Evolutionary conservation across 2,329 filamentous ascomycete genomes (phyloP), one percentile per base, ranked within the genome.

Genomic region (Aspergillus sp.): DNA sequence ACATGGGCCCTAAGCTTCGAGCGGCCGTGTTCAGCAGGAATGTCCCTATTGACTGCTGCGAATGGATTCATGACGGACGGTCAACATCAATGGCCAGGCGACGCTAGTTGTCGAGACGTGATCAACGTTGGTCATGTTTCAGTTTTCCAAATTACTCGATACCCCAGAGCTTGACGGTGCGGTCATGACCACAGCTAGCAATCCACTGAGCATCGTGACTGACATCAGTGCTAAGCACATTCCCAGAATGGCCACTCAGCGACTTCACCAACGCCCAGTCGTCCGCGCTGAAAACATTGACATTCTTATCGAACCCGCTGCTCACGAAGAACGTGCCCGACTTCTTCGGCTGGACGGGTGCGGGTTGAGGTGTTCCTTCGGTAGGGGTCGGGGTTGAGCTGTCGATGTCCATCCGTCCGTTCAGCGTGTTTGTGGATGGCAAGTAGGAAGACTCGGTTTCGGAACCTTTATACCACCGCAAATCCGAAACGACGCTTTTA

Each of bases 161-260:
- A 4, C 85, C 85, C 91, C 91, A 98, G 2, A 98, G 68, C 67
- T 98, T 98, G 31, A 96, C 84, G 2, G 89, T 96, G 33, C 88
- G 75, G 60, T 98, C 91, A 54, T 94, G 85, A 3, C 91, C 88
- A 45, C 86, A 86, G 56, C 86, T 95, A 15, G 89, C 83, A 58
- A 98, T 93, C 85, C 86, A 98, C 53, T 72, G 81, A 6, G 80
- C 83, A 59, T 96, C 85, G 42, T 72, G 71, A 51, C 82, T 93
- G 33, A 94, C 77, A 63, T 98, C 91, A 8, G 86, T 82, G 46
- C 86, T 93, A 32, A 93, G 75, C 8, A 98, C 88, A 25, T 93
- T 91, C 2, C 86, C 88, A 1, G 86, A 86, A 60, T 98, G 91
- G 0, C 88, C 91, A 47, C 80, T 85, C 37, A 98, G 66, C 11